phyloP scores from a whole-genome alignment of 2,329 filamentous ascomycete species.

The Trichoderma atroviride region DNA sequence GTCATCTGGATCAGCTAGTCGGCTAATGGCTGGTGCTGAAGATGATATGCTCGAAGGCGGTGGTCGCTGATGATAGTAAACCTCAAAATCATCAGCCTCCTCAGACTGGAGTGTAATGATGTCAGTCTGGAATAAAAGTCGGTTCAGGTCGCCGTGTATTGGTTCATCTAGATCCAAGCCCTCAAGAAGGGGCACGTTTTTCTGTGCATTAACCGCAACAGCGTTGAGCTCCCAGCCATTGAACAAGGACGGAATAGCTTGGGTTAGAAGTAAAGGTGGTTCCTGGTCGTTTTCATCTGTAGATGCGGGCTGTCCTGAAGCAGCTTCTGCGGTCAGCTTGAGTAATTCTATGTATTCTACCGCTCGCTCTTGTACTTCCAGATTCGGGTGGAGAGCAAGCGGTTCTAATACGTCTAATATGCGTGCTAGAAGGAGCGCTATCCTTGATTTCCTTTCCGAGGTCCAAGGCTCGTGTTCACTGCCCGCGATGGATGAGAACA shows the following conservation, averaged over 20 bases:
- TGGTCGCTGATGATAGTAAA: constrained; percentile 63
- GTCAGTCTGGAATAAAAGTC: constrained; percentile 65
- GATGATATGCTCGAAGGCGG: constrained; percentile 56
- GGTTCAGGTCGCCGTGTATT: constrained; percentile 74
- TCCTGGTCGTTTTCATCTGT: constrained; percentile 61
- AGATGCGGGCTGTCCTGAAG: constrained; percentile 64
- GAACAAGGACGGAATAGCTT: constrained; percentile 88
- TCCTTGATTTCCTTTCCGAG: constrained; percentile 69
- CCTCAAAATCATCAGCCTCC: constrained; percentile 68
- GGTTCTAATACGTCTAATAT: constrained; percentile 82
- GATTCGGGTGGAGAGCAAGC: constrained; percentile 75
- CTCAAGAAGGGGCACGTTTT: constrained; percentile 78
- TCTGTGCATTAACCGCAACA: constrained; percentile 79
- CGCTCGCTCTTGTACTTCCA: constrained; percentile 93
- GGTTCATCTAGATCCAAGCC: constrained; percentile 78
- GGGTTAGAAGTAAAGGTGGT: constrained; percentile 80
- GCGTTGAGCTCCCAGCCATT: constrained; percentile 87
- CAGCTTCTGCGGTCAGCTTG: constrained; percentile 82
- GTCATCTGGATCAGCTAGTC: constrained; percentile 55
- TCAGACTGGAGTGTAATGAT: constrained; percentile 51
- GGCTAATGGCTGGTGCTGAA: constrained; percentile 55
- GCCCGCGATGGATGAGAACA: constrained; percentile 74
- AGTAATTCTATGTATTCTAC: constrained; percentile 92
- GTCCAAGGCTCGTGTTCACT: constrained; percentile 70
- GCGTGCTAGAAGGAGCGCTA: constrained; percentile 76